Conservation (phyloP, 1,139 yeast species). For the Zygoascus sp. region DNA sequence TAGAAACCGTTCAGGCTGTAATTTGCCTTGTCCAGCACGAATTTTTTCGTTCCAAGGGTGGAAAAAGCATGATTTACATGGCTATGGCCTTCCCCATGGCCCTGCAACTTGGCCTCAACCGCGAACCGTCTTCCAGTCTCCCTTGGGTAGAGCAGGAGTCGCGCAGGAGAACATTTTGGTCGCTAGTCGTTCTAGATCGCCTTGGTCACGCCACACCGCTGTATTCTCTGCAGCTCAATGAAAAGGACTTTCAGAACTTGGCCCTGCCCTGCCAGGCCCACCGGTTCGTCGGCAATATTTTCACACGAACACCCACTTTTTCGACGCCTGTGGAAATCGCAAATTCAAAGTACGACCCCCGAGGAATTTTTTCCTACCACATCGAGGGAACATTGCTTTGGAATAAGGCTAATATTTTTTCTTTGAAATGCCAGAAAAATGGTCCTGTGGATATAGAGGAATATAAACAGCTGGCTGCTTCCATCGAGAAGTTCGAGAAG, state of each 20-base stretch:
- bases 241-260: conserved; percentile 21
- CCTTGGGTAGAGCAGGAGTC: conserved; percentile 36
- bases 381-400: conserved; percentile 32
- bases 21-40: conserved; percentile 36
- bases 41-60: conserved; percentile 35
- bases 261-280: conserved; percentile 35
- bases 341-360: conserved; percentile 16
- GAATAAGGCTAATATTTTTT: conserved; percentile 23
- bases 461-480: conserved; percentile 1
- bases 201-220: conserved; percentile 36
- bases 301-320: conserved; percentile 25
- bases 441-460: conserved; percentile 4
- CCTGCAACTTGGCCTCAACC: conserved; percentile 32
- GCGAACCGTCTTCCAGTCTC: conserved; percentile 26
- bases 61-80: conserved; percentile 36
- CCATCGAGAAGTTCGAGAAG: conserved; percentile 8
- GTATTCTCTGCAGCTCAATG: conserved; percentile 28
- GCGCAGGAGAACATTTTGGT: conserved; percentile 38
- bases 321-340: conserved; percentile 25
- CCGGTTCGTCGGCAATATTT: conserved; percentile 29
- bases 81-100: conserved; percentile 38
- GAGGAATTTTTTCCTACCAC: conserved; percentile 31
- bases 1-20: conserved; percentile 38
- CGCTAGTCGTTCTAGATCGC: conserved; percentile 35
- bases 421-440: conserved; percentile 2